These are phyloP conservation scores for Fusarium verticillioides DNA, from an alignment of 2,329 filamentous ascomycete species.

Conservation along the genomic window DNA sequence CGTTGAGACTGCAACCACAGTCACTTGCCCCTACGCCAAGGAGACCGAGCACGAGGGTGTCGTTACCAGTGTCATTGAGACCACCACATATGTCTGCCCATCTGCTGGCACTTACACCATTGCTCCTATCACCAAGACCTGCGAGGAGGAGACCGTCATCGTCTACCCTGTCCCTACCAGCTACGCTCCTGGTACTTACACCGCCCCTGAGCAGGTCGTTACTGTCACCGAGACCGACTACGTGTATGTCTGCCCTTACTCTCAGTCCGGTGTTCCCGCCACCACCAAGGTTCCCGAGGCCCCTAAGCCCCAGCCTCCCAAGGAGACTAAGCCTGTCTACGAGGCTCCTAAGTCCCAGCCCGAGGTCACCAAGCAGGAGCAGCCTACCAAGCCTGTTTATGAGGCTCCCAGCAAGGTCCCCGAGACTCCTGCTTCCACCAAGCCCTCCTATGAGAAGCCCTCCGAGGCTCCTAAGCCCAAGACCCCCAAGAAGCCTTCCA, in stretches of 20 bases:
- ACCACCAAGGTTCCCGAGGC: conserved; percentile 36
- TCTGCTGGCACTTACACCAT: conserved; percentile 80
- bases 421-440: conserved; percentile 16
- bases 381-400: conserved; percentile 21
- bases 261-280: conserved; percentile 53
- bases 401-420: conserved; percentile 24
- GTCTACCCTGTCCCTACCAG: conserved; percentile 74
- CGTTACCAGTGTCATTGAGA: conserved; percentile 74
- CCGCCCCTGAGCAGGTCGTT: conserved; percentile 71
- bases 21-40: conserved; percentile 76
- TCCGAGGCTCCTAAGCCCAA: conserved; percentile 42
- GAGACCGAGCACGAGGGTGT: conserved; percentile 67
- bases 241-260: conserved; percentile 78
- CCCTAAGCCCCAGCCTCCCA: conserved; percentile 36
- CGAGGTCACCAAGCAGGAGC: conserved; percentile 35
- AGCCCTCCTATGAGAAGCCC: conserved; percentile 26
- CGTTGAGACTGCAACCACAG: conserved; percentile 72
- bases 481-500: conserved; percentile 39
- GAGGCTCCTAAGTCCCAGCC: conserved; percentile 33
- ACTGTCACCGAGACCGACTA: conserved; percentile 76
- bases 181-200: conserved; percentile 78
- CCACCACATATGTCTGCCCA: conserved; percentile 79
- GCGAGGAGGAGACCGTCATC: conserved; percentile 64
- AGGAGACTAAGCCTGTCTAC: conserved; percentile 33
- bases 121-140: conserved; percentile 71